A percentile compares a stretch with the other conserved stretches of the same genome.
phyloP scores from a whole-genome alignment of 257 asterid species.

The Pogostemon cablin region DNA sequence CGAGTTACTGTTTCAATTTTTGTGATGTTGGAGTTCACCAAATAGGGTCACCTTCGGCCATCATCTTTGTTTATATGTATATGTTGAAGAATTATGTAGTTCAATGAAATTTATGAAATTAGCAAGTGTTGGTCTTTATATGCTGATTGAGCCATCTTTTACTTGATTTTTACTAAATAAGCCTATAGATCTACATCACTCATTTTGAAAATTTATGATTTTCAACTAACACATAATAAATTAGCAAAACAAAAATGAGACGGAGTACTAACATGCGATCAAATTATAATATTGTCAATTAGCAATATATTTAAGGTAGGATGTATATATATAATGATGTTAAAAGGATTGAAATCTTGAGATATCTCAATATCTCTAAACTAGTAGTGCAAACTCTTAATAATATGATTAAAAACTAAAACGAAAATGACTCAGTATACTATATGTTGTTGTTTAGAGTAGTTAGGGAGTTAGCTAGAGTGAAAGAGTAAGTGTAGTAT shows the following conservation, averaged over 20 bases:
- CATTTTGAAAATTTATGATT: no score
- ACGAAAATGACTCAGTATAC: background rate
- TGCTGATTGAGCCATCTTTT: background rate
- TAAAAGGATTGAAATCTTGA: no score
- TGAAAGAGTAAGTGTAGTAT: slow-evolving; percentile 43
- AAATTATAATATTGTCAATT: no score
- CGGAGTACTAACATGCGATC: no score
- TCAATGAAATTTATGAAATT: slow-evolving; percentile 7
- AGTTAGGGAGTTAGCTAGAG: background rate
- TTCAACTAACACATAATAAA: no score
- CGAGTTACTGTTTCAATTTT: slow-evolving; percentile 69
- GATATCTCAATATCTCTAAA: no score
- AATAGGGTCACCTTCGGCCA: background rate
- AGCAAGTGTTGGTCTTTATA: background rate
- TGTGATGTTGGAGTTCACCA: slow-evolving; percentile 39
- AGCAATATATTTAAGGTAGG: no score
- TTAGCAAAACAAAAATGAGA: background rate
- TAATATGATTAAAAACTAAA: no score
- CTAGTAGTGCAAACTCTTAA: no score
- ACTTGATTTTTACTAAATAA: background rate
- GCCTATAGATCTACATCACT: no score
- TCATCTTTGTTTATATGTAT: slow-evolving; percentile 4
- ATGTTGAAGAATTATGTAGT: slow-evolving; percentile 13
- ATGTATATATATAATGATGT: no score
- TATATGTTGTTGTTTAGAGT: background rate